Conservation (phyloP, 352 stramenopile genomes). For the Phytopythium helicoides region DNA sequence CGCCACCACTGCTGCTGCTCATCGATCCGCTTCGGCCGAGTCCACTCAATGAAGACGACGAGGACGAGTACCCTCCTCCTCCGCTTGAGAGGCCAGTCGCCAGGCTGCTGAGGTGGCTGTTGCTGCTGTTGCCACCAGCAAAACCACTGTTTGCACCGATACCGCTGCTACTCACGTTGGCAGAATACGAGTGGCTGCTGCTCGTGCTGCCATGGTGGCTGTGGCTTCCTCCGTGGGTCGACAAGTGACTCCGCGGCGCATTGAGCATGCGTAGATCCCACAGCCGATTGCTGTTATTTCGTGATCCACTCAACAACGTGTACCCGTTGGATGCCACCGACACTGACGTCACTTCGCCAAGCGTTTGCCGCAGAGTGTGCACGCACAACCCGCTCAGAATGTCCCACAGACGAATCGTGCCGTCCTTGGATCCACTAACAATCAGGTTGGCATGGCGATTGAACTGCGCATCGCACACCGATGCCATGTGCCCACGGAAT, state of each 20-base stretch:
- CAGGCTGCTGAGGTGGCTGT: neutral
- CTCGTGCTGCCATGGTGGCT: conserved; percentile 10
- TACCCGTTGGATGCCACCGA: conserved; percentile 82
- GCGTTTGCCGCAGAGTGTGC: conserved; percentile 79
- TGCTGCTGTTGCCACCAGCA: conserved; percentile 2
- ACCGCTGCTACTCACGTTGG: conserved; percentile 22
- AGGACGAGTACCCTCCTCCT: conserved; percentile 2
- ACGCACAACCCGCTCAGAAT: conserved; percentile 87
- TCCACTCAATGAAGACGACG: conserved; percentile 1
- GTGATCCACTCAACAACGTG: conserved; percentile 73
- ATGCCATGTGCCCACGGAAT: conserved; percentile 76
- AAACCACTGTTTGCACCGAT: conserved; percentile 19
- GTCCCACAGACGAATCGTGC: conserved; percentile 84
- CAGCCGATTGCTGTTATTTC: conserved; percentile 88
- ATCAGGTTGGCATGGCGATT: conserved; percentile 87
- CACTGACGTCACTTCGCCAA: conserved; percentile 86
- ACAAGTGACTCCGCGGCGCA: conserved; percentile 57
- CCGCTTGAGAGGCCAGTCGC: conserved; percentile 5
- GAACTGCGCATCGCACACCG: conserved; percentile 86
- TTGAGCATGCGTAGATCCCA: conserved; percentile 89
- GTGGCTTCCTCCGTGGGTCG: conserved; percentile 19
- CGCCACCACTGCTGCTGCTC: conserved; percentile 33
- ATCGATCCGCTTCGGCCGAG: conserved; percentile 5
- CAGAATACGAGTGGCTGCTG: conserved; percentile 6
- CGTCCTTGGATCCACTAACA: conserved; percentile 84